Conservation (phyloP, 495 filamentous ascomycete species). For the Penicillium turbatum region DNA sequence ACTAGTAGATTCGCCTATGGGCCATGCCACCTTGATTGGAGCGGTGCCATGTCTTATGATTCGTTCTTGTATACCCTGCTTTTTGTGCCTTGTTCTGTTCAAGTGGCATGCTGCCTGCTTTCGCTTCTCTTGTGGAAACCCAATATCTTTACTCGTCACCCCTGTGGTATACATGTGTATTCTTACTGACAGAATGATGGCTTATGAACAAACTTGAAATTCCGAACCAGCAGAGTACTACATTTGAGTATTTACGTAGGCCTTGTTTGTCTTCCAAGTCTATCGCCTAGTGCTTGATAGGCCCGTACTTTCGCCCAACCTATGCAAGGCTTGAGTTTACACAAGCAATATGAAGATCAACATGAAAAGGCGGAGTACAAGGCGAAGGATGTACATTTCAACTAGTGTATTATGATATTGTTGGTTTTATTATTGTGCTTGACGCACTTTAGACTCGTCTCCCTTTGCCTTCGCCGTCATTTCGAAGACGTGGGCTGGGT, state of each 20-base stretch:
- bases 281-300: neutral
- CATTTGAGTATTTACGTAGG: neutral
- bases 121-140: neutral
- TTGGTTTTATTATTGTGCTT: neutral
- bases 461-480: neutral
- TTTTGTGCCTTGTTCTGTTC: neutral
- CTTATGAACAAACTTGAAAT: neutral
- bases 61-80: conserved; percentile 2
- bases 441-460: neutral
- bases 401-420: conserved; percentile 1
- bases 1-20: neutral
- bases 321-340: neutral
- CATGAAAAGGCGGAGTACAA: neutral
- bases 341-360: neutral
- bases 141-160: neutral
- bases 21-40: neutral
- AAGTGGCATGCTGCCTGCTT: neutral
- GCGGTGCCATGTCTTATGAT: neutral
- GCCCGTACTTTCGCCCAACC: neutral
- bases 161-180: neutral
- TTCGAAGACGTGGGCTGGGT: conserved; percentile 12
- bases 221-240: neutral
- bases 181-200: neutral
- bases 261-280: too few species aligned
- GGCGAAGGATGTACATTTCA: neutral